phyloP scores from a whole-genome alignment of 768 basidiomycete genomes.

The Auriscalpium orientale region DNA sequence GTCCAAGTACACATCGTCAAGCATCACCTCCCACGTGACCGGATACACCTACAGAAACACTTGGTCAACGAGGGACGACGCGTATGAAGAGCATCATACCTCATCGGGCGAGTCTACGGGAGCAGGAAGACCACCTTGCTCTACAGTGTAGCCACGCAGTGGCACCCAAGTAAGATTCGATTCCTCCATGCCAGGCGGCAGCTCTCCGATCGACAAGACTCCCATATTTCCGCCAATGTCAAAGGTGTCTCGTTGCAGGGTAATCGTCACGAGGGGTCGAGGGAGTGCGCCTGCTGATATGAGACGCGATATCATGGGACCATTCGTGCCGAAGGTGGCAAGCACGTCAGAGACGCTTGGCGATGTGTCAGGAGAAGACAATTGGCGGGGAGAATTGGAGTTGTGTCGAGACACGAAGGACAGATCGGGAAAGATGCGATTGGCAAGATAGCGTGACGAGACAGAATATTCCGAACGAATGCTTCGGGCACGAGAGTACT shows the following conservation, averaged over 20 bases:
- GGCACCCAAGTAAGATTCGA: conserved; percentile 58
- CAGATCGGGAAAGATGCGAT: conserved; percentile 10
- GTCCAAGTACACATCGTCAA: conserved; percentile 70
- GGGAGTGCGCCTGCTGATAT: conserved; percentile 29
- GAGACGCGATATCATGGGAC: conserved; percentile 28
- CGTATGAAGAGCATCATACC: conserved; percentile 29
- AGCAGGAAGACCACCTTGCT: conserved; percentile 46
- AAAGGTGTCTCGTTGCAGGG: conserved; percentile 62
- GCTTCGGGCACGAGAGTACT: not conserved
- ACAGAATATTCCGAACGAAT: not conserved
- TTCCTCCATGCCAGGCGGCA: conserved; percentile 43
- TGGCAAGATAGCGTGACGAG: not conserved
- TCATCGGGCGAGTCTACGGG: conserved; percentile 53
- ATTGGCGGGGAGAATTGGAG: not conserved
- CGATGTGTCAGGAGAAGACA: not conserved
- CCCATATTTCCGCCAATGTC: conserved; percentile 66
- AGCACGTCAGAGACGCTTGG: conserved; percentile 15
- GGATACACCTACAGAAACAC: conserved; percentile 21
- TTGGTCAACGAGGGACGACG: not conserved
- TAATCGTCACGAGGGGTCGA: conserved; percentile 39
- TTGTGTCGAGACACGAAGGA: conserved; percentile 1
- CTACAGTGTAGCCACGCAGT: conserved; percentile 45
- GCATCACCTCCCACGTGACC: conserved; percentile 53
- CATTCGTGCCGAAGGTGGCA: conserved; percentile 23
- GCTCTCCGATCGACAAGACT: conserved; percentile 55